phyloP scores from a whole-genome alignment of 164 flowering plant species.

The Echeveria elegans region DNA sequence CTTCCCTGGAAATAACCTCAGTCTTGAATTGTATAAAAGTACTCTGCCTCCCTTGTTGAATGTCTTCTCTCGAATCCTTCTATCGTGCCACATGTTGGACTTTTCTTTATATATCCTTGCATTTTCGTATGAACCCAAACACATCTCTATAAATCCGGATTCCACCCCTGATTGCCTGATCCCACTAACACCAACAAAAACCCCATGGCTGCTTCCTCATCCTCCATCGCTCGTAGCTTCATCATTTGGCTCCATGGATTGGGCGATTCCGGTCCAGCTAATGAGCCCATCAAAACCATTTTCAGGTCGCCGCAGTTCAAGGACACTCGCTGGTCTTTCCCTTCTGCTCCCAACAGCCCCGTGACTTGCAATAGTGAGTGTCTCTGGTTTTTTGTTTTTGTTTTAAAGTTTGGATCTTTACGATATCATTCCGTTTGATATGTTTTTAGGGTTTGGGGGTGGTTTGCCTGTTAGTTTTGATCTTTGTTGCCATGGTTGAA shows the following conservation, averaged over 20 bases:
- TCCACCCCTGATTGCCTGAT: no score
- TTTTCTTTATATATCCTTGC: no score
- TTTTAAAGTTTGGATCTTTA: constrained; percentile 4
- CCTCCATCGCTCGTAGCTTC: constrained; percentile 38
- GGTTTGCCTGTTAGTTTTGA: background rate
- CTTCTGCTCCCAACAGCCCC: constrained; percentile 77
- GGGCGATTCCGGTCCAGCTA: constrained; percentile 85
- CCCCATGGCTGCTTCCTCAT: constrained; percentile 5
- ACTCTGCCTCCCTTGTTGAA: no score
- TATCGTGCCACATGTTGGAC: no score
- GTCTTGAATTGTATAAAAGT: no score
- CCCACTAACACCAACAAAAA: background rate
- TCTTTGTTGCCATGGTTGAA: background rate
- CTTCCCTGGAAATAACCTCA: no score
- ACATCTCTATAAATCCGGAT: no score
- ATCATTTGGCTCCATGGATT: constrained; percentile 68
- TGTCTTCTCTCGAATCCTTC: no score
- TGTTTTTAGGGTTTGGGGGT: background rate
- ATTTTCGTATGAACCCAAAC: no score
- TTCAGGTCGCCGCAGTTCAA: constrained; percentile 70
- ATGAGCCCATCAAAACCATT: constrained; percentile 78
- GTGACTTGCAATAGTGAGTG: constrained; percentile 78
- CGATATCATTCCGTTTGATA: background rate
- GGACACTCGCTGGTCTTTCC: constrained; percentile 74
- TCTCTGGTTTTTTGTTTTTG: no score